Base-by-base conservation (phyloP, 208 protist species). In the Trypanosoma lewisi region DNA sequence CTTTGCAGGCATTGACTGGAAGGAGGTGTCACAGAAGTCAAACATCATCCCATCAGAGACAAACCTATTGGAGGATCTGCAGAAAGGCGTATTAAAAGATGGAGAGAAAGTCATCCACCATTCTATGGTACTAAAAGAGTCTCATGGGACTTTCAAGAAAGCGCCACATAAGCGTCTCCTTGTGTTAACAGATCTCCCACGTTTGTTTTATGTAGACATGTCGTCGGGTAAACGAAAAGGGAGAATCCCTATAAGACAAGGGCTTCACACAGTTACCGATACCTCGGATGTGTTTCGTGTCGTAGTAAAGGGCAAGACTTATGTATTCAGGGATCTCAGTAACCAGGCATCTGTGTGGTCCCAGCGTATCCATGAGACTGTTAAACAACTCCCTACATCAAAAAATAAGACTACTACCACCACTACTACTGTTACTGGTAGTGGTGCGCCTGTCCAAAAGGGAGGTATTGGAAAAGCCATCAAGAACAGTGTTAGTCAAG, bases 1-100 rank as follows among this genome's bases (percentile, higher is more conserved):
- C 71, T 98, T 97, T 64, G 51, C 59, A 1, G 73, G 63, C 8
- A 79, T 96, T 36, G 67, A 83, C 67, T 96, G 91, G 88, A 68
- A 19, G 16, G 25, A 44, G 45, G 39, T 90, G 50, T 67, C 78
- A 27, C 50, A 78, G 23, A 75, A 60, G 21, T 70, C 70, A 0
- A 91, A 83, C 54, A 71, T 78, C 37, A 88, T 74, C 31, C 44
- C 69, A 2, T 67, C 33, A 23, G 76, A 75, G 70, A 73, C 64
- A 16, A 42, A 89, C 64, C 83, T 78, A 68, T 74, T 67, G 8
- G 30, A 36, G 25, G 59, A 88, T 58, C 69, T 82, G 63, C 28
- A 23, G 3, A 14, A 5, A 19, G 71, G 70, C 49, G 73, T 78
- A 54, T 69, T 94, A 17, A 45, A 30, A 28, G 50, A 25, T 8